Conservation (phyloP, 306 rosid genomes). For the Citrullus mucosospermus region DNA sequence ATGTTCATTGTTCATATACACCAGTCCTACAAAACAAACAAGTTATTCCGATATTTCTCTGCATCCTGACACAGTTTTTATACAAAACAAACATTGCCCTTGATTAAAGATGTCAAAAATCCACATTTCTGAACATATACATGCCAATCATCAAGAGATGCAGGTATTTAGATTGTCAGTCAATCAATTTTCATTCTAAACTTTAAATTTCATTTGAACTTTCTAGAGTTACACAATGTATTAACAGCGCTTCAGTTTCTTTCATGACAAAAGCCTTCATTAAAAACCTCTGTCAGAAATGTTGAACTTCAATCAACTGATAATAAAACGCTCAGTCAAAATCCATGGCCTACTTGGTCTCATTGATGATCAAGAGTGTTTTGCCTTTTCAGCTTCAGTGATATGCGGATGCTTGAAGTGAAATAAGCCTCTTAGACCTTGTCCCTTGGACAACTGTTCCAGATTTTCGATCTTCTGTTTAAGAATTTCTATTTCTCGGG, state of each 20-base stretch:
- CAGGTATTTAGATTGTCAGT: background rate
- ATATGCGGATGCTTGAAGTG: constrained; percentile 21
- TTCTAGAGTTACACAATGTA: background rate
- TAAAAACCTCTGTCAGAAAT: background rate
- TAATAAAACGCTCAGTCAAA: background rate
- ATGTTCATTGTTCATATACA: background rate
- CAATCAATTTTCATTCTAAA: background rate
- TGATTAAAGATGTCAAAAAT: background rate
- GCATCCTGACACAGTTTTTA: background rate
- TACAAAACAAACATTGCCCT: background rate
- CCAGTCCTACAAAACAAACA: background rate
- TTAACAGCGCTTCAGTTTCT: background rate
- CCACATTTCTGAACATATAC: background rate
- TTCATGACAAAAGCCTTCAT: background rate
- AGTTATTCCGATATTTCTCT: background rate
- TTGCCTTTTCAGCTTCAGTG: constrained; percentile 15
- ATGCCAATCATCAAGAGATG: background rate
- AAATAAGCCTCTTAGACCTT: constrained; percentile 33
- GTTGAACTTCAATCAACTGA: background rate
- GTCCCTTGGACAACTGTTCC: constrained; percentile 41
- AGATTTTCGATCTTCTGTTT: constrained; percentile 35
- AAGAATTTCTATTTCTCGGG: constrained; percentile 28
- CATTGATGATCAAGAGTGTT: constrained; percentile 7
- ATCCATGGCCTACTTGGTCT: background rate
- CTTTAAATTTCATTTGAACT: background rate